Conservation (phyloP, 129 eudicot genomes). For the Cynara cardunculus region DNA sequence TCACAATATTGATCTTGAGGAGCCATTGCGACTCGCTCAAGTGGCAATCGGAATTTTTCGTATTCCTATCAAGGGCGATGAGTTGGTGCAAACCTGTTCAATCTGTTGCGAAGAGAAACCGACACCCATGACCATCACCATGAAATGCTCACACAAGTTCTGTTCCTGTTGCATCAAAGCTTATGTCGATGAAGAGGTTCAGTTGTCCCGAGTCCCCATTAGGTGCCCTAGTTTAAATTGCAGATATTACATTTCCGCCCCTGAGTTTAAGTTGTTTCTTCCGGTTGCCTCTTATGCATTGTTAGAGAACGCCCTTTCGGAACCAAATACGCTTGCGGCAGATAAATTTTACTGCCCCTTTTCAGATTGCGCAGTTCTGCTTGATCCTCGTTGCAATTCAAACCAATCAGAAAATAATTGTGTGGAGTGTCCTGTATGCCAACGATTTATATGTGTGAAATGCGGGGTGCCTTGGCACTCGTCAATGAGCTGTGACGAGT, state of each 20-base stretch:
- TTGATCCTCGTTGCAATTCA: conserved; percentile 55
- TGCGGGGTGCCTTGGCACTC: conserved; percentile 91
- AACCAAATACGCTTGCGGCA: conserved; percentile 37
- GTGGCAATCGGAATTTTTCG: conserved; percentile 78
- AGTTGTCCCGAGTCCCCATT: conserved; percentile 54
- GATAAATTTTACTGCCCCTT: conserved; percentile 66
- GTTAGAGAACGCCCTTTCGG: conserved; percentile 47
- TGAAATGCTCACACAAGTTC: conserved; percentile 87
- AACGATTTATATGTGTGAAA: conserved; percentile 60
- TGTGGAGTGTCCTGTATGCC: conserved; percentile 75
- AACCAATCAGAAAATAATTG: conserved; percentile 44
- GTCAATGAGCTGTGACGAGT: conserved; percentile 75
- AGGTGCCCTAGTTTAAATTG: conserved; percentile 71
- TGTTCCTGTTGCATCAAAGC: conserved; percentile 84
- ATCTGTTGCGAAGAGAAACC: conserved; percentile 74
- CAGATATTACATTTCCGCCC: conserved; percentile 64
- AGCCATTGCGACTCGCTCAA: conserved; percentile 58
- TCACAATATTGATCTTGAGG: conserved; percentile 41
- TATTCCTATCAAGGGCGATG: conserved; percentile 35
- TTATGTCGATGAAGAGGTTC: conserved; percentile 66
- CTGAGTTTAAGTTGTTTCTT: conserved; percentile 66
- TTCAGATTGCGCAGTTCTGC: conserved; percentile 62
- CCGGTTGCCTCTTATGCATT: conserved; percentile 58
- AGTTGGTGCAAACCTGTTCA: conserved; percentile 45
- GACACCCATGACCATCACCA: conserved; percentile 48